Conservation (phyloP, 352 stramenopile genomes). For the Phytophthora chlamydospora region DNA sequence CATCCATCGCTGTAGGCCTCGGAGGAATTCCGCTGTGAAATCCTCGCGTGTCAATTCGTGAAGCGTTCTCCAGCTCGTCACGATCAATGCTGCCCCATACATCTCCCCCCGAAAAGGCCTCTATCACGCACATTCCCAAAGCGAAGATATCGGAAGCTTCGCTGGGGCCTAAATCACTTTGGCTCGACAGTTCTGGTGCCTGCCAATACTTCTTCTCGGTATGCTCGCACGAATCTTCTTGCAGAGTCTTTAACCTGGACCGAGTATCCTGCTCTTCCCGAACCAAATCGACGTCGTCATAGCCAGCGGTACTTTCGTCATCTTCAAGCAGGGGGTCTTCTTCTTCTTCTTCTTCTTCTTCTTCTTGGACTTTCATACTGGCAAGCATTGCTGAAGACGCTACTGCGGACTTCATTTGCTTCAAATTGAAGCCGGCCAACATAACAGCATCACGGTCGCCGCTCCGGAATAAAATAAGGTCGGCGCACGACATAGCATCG, state of each 20-base stretch:
- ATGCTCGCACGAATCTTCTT: background rate
- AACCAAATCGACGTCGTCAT: constrained; percentile 33
- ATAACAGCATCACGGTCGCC: constrained; percentile 24
- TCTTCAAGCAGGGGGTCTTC: constrained; percentile 30
- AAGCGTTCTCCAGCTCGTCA: background rate
- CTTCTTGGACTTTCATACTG: constrained; percentile 1
- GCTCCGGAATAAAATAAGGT: constrained; percentile 38
- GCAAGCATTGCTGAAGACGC: constrained; percentile 5
- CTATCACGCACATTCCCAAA: constrained; percentile 40
- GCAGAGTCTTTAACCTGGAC: constrained; percentile 1
- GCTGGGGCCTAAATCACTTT: constrained; percentile 14
- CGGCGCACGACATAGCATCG: constrained; percentile 31
- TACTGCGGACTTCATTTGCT: constrained; percentile 24
- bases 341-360: constrained; percentile 3
- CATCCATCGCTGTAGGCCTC: constrained; percentile 18
- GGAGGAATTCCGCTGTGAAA: constrained; percentile 10
- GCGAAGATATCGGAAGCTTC: constrained; percentile 35
- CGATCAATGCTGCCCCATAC: constrained; percentile 13
- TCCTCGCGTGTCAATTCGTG: background rate
- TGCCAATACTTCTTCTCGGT: constrained; percentile 24
- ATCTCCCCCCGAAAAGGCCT: constrained; percentile 36
- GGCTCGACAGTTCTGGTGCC: constrained; percentile 26
- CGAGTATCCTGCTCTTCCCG: constrained; percentile 2
- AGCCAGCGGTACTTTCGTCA: constrained; percentile 16
- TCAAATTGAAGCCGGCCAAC: constrained; percentile 34